Base-by-base conservation (phyloP, 805 yeast species). In the Metschnikowia cubensis region DNA sequence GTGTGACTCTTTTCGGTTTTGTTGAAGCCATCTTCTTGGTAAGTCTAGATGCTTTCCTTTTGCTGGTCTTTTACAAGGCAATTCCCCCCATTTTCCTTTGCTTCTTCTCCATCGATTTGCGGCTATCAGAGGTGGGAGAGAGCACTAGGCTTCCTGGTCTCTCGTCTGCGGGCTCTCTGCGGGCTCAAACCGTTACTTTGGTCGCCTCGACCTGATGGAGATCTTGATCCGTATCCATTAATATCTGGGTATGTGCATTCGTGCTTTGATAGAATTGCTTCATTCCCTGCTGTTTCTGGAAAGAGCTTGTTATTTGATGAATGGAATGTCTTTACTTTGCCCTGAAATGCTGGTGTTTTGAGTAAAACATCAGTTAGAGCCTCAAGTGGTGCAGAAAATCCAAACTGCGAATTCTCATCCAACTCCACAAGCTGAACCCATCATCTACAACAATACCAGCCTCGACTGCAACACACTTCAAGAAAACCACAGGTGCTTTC, bases 141-240 rank as follows among this genome's bases (percentile, higher is more conserved):
- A 21, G 34, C 15, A 11, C 14, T n/a, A 7, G 31, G 6, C n/a
- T 21, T 8, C n/a, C 20, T 0, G 29, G 18, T 3, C 10, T 36
- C 11, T 21, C 21, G 6, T 33, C 20, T 10, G 13, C 20, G n/a
- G 45, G 14, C 4, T 33, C 15, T n/a, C n/a, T n/a, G n/a, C n/a
- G n/a, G n/a, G n/a, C n/a, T n/a, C n/a, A n/a, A 15, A 7, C 15
- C 21, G 34, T 29, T 15, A 14, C 14, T 11, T 33, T 25, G 6
- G 25, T 39, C 42, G n/a, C 15, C n/a, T 39, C 42, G n/a, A 15
- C 17, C 18, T 14, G 22, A 14, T 42, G 37, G 20, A 42, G 29
- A n/a, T 42, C 45, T 42, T 42, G 45, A 11, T 42, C 37, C 45
- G 33, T 42, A n/a, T 33, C 25, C 29, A 42, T 33, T 3, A 17